Conservation (phyloP, 2,329 filamentous ascomycete species). For the Fusarium equiseti region DNA sequence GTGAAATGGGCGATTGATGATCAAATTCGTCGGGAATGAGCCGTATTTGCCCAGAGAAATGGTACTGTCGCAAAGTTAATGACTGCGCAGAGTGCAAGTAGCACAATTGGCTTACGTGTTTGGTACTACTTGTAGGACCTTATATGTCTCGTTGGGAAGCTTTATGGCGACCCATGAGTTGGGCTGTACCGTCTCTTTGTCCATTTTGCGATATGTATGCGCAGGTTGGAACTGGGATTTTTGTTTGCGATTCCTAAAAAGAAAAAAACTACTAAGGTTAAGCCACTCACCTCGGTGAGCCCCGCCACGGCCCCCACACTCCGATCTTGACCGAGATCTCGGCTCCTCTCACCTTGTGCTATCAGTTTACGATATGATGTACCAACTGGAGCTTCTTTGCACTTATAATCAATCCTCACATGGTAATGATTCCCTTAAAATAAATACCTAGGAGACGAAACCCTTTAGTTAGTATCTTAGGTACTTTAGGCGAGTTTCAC, state of each 20-base stretch:
- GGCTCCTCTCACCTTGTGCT: background rate
- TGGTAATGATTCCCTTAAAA: background rate
- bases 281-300: slow-evolving; percentile 49
- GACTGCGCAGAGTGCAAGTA: slow-evolving; percentile 8
- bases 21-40: slow-evolving; percentile 86
- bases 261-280: slow-evolving; percentile 44
- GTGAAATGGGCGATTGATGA: slow-evolving; percentile 91
- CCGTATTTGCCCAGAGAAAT: slow-evolving; percentile 95
- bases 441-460: background rate
- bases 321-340: slow-evolving; percentile 35
- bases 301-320: slow-evolving; percentile 40
- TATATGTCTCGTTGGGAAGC: slow-evolving; percentile 69
- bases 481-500: background rate
- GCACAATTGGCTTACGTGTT: slow-evolving; percentile 64
- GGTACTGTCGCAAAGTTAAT: slow-evolving; percentile 66
- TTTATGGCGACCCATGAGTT: slow-evolving; percentile 71
- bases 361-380: too few species aligned
- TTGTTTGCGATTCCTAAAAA: slow-evolving; percentile 26
- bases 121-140: slow-evolving; percentile 68
- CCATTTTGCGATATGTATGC: slow-evolving; percentile 44
- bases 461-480: background rate
- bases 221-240: background rate
- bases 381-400: background rate
- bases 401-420: background rate
- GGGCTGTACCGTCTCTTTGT: slow-evolving; percentile 58